A percentile compares a stretch with the other conserved stretches of the same genome.
phyloP scores from a whole-genome alignment of 768 basidiomycete genomes.

The Pisolithus albus region DNA sequence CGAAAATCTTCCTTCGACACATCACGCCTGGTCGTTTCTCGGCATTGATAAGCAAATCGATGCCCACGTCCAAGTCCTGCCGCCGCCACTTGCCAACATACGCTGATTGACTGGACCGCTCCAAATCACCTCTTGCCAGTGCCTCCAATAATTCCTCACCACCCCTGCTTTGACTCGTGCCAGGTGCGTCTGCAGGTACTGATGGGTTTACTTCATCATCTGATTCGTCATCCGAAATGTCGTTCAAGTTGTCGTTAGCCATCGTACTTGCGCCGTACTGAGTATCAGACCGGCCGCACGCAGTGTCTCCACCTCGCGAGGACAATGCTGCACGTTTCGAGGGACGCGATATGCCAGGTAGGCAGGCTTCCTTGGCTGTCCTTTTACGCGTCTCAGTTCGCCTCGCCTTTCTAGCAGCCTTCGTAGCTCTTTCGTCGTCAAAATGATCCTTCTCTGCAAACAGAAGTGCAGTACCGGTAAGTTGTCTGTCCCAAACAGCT shows the following conservation, averaged over 20 bases:
- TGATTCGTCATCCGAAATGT: too few species aligned
- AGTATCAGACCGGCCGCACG: too few species aligned
- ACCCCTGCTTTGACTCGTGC: too few species aligned
- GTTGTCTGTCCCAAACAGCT: conserved; percentile 10
- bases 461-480: conserved; percentile 17
- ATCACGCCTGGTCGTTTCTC: conserved; percentile 2
- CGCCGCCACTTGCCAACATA: conserved; percentile 2
- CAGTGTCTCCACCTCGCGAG: too few species aligned
- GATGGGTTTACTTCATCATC: too few species aligned
- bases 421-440: conserved; percentile 11
- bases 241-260: too few species aligned
- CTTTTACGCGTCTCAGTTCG: neutral
- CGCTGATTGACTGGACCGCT: conserved; percentile 1
- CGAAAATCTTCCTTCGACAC: conserved; percentile 11
- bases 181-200: too few species aligned
- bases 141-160: too few species aligned
- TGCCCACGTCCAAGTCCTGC: conserved; percentile 9
- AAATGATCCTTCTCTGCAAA: conserved; percentile 25
- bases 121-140: neutral
- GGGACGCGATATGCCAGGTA: neutral
- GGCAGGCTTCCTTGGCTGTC: neutral
- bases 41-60: conserved; percentile 27
- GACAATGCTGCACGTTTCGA: too few species aligned
- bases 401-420: conserved; percentile 2
- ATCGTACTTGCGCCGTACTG: too few species aligned